Base-by-base conservation (phyloP, 805 yeast genomes). In the Millerago galiae region DNA sequence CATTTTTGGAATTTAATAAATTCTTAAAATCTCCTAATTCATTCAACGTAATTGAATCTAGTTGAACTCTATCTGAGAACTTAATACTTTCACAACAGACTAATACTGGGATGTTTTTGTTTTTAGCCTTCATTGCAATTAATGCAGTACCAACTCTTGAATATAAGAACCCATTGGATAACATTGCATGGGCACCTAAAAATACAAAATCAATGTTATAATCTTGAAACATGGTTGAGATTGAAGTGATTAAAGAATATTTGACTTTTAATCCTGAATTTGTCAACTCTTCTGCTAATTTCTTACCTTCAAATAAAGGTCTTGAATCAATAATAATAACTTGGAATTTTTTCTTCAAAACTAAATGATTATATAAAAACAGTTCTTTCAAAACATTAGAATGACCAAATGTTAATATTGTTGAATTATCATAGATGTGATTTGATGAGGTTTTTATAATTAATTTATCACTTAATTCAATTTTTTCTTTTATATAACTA, bases 101-200 rank as follows among this genome's bases (percentile, higher is more conserved):
- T 48, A 93, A 72, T 6, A 93, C 97, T 0, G 99, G 98, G 38
- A 93, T 85, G 56, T 89, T 85, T 57, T 90, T 79, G 42, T 83
- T 78, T 52, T 84, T 81, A 18, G 95, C 90, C 65, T 84, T 78
- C 87, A 91, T 86, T 8, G 98, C 95, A 36, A 93, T 77, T 65
- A 90, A 68, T 1, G 97, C 96, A 8, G 97, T 83, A 17, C 99
- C 99, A 14, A 88, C 97, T 48, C 99, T 77, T 2, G 97, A 85
- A 59, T 86, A 89, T 43, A 93, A 71, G 60, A 89, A 77, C 1
- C 99, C 99, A 59, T 93, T 93, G 8, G 97, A 88, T 44, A 93
- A 72, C 86, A 93, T 89, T 27, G 97, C 95, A 60, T 93, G 98
- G 0, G 98, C 98, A 13, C 99, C 99, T 29, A 93, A 69, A 61